Conservation (phyloP, 192 early-diverging fungal species). For the Linnemannia hyalina region DNA sequence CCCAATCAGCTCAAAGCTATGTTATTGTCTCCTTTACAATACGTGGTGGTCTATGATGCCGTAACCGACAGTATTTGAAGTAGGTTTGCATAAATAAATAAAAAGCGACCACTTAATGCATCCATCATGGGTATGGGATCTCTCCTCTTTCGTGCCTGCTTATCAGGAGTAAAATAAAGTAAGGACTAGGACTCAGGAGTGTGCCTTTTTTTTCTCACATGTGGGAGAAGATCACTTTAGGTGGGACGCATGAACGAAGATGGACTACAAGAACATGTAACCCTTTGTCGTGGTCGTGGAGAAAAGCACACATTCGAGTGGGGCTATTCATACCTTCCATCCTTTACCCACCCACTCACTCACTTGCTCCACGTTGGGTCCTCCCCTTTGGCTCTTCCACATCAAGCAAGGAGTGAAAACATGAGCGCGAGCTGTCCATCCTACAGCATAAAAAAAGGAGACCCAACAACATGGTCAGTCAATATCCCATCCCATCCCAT, state of each 20-base stretch:
- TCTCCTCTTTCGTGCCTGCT: not conserved
- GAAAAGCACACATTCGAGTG: not conserved
- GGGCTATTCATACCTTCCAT: not conserved
- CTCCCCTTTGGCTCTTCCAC: not conserved
- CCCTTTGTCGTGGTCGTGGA: not conserved
- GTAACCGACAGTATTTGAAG: not conserved
- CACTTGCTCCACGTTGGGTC: not conserved
- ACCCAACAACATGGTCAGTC: not conserved
- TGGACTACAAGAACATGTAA: not conserved
- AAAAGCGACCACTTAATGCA: not conserved
- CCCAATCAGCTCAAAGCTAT: not conserved
- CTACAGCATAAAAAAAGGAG: not conserved
- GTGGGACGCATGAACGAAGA: not conserved
- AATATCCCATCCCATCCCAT: not conserved
- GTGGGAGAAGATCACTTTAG: not conserved
- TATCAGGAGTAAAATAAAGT: not conserved
- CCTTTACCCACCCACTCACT: not conserved
- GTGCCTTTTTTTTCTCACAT: not conserved
- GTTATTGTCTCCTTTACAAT: not conserved
- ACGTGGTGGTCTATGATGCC: not conserved
- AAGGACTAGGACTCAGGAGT: not conserved
- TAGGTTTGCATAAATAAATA: not conserved
- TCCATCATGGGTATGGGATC: not conserved
- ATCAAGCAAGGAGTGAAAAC: constrained; percentile 2
- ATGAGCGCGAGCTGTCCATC: not conserved